phyloP scores from a whole-genome alignment of 2,329 filamentous ascomycete genomes.

The Hypoxylon sp. region DNA sequence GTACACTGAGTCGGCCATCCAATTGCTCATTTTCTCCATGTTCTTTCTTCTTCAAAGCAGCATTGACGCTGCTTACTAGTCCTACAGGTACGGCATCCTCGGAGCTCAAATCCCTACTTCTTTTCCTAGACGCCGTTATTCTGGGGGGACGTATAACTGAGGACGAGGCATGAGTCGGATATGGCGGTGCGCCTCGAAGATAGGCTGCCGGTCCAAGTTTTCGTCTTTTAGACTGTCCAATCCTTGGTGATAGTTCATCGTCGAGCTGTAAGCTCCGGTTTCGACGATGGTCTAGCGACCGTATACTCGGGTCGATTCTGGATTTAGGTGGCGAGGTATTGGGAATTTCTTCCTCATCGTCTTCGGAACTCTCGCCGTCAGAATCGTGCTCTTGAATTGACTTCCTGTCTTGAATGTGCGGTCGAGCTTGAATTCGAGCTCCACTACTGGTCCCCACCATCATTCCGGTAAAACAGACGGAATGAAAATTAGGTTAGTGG shows the following conservation, averaged over 20 bases:
- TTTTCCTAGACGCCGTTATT: slow-evolving; percentile 3
- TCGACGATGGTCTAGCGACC: slow-evolving; percentile 24
- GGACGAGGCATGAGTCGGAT: slow-evolving; percentile 20
- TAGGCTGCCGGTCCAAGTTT: slow-evolving; percentile 33
- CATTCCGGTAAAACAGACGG: slow-evolving; percentile 12
- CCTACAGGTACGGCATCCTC: slow-evolving; percentile 41
- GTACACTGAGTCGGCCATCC: neutral
- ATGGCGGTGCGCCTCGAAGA: slow-evolving; percentile 4
- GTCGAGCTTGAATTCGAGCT: slow-evolving; percentile 17
- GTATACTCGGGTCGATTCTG: slow-evolving; percentile 7
- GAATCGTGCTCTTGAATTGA: slow-evolving; percentile 19
- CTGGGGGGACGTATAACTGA: neutral
- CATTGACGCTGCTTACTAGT: slow-evolving; percentile 44
- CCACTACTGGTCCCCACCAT: slow-evolving; percentile 41
- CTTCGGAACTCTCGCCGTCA: slow-evolving; percentile 41
- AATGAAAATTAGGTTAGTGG: slow-evolving; percentile 5
- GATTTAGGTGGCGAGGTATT: slow-evolving; percentile 39
- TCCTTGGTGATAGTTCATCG: slow-evolving; percentile 1
- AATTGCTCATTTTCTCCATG: neutral
- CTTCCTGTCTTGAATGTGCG: slow-evolving; percentile 5
- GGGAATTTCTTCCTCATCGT: slow-evolving; percentile 48
- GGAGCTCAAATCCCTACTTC: slow-evolving; percentile 18
- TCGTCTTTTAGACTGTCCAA: slow-evolving; percentile 34
- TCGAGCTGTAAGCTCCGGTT: slow-evolving; percentile 1
- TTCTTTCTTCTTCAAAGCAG: slow-evolving; percentile 30